Conservation (phyloP, 805 yeast genomes). For the Crinitomyces ghanaensis region DNA sequence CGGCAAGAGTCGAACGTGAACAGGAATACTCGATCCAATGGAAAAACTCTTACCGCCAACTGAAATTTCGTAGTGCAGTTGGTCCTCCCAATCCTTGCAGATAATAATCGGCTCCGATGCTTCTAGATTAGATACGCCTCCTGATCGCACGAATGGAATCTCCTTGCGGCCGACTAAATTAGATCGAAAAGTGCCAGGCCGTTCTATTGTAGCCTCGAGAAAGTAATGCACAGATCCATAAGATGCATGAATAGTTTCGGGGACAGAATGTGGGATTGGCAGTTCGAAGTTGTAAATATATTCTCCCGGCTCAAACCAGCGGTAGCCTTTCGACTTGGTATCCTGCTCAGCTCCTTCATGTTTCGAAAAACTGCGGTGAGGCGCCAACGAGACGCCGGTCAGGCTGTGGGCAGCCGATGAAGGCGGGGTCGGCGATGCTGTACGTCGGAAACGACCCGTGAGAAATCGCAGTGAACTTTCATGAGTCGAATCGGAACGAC, state of each 20-base stretch:
- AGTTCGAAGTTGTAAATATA: slow-evolving; percentile 89
- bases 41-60: slow-evolving; percentile 84
- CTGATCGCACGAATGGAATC: slow-evolving; percentile 60
- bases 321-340: slow-evolving; percentile 27
- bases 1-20: slow-evolving; percentile 76
- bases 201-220: slow-evolving; percentile 56
- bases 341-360: slow-evolving; percentile 17
- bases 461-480: slow-evolving; percentile 12
- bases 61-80: slow-evolving; percentile 77
- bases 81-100: slow-evolving; percentile 87
- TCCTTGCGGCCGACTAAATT: slow-evolving; percentile 55
- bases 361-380: slow-evolving; percentile 20
- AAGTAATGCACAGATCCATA: slow-evolving; percentile 71
- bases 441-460: slow-evolving; percentile 15
- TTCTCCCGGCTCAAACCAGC: slow-evolving; percentile 71
- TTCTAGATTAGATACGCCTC: slow-evolving; percentile 68
- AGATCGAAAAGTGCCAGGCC: slow-evolving; percentile 79
- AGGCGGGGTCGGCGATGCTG: slow-evolving; percentile 17
- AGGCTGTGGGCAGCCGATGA: slow-evolving; percentile 5
- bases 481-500: no score
- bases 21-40: slow-evolving; percentile 70
- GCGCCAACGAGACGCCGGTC: slow-evolving; percentile 16
- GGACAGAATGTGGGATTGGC: slow-evolving; percentile 67
- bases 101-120: slow-evolving; percentile 90
- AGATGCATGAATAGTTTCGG: slow-evolving; percentile 67